A percentile compares a stretch with the other conserved stretches of the same genome.
Conservation (phyloP, 148 eudicot species). For the Nepenthes mirabilis region DNA sequence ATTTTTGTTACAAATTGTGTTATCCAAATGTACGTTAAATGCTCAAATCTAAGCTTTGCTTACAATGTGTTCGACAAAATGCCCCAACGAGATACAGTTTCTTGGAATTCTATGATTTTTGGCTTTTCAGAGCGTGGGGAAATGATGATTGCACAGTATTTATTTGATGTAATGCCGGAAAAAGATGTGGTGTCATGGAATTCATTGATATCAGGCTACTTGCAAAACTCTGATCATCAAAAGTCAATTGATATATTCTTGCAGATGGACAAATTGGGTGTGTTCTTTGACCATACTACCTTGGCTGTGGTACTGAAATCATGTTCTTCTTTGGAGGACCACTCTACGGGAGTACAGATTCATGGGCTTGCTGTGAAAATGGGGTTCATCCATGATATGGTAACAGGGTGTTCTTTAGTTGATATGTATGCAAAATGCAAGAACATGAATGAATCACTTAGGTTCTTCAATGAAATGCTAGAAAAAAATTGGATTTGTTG, state of each 20-base stretch:
- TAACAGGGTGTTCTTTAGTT: constrained; percentile 64
- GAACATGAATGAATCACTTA: constrained; percentile 40
- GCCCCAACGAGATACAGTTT: constrained; percentile 44
- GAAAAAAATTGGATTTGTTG: constrained; percentile 80
- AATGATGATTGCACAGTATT: constrained; percentile 24
- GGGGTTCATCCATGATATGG: constrained; percentile 64
- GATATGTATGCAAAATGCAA: constrained; percentile 90
- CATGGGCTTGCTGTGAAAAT: constrained; percentile 57
- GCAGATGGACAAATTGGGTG: constrained; percentile 32
- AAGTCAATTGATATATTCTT: constrained; percentile 41
- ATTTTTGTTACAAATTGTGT: constrained; percentile 72
- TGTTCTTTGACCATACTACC: constrained; percentile 49
- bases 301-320: constrained; percentile 63
- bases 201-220: constrained; percentile 66
- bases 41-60: constrained; percentile 37
- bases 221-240: constrained; percentile 37
- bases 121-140: constrained; percentile 45
- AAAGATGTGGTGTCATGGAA: constrained; percentile 88
- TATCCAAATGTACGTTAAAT: constrained; percentile 57
- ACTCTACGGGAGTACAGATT: constrained; percentile 37
- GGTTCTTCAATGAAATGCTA: constrained; percentile 54
- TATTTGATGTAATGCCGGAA: constrained; percentile 53
- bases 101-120: constrained; percentile 67
- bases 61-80: constrained; percentile 51
- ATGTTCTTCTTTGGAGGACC: constrained; percentile 47